Evolutionary conservation across 208 protist genomes (phyloP).

Genomic region (Trypanosoma cruzi): DNA sequence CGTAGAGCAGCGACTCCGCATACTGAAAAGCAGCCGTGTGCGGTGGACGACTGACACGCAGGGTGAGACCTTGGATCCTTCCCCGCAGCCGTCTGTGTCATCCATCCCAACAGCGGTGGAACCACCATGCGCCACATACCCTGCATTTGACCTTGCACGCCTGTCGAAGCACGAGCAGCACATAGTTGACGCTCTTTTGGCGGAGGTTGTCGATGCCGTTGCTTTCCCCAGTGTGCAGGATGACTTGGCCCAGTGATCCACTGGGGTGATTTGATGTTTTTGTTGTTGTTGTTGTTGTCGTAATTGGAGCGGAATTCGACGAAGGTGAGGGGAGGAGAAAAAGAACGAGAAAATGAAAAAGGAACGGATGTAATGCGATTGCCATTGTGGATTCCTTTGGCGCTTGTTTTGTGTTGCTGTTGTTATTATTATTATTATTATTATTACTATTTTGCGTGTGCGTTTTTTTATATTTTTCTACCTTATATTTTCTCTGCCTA

Average conservation of each 20-base stretch:
- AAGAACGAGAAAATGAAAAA: slow-evolving; percentile 3
- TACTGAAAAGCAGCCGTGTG: slow-evolving; percentile 70
- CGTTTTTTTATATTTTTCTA: neutral
- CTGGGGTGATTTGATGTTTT: neutral
- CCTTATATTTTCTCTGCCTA: slow-evolving; percentile 26
- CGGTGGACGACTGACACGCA: slow-evolving; percentile 2
- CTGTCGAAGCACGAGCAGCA: slow-evolving; percentile 76
- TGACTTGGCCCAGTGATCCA: neutral
- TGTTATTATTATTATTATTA: too few relatives aligned
- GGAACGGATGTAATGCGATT: neutral
- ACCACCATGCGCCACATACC: slow-evolving; percentile 67
- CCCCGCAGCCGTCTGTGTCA: neutral
- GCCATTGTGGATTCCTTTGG: neutral
- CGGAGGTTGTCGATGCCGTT: slow-evolving; percentile 64
- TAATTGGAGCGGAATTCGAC: neutral
- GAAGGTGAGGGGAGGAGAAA: neutral
- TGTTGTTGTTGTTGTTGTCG: neutral
- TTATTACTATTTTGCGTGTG: too few relatives aligned
- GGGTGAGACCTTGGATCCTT: neutral
- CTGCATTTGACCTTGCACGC: slow-evolving; percentile 52
- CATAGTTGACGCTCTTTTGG: slow-evolving; percentile 68
- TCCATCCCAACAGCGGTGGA: slow-evolving; percentile 9
- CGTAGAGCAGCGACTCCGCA: slow-evolving; percentile 79
- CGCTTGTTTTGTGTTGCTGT: neutral
- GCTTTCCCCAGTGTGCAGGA: slow-evolving; percentile 39